Base-by-base conservation (phyloP, 352 stramenopile species). In the Pythium brachiatum region DNA sequence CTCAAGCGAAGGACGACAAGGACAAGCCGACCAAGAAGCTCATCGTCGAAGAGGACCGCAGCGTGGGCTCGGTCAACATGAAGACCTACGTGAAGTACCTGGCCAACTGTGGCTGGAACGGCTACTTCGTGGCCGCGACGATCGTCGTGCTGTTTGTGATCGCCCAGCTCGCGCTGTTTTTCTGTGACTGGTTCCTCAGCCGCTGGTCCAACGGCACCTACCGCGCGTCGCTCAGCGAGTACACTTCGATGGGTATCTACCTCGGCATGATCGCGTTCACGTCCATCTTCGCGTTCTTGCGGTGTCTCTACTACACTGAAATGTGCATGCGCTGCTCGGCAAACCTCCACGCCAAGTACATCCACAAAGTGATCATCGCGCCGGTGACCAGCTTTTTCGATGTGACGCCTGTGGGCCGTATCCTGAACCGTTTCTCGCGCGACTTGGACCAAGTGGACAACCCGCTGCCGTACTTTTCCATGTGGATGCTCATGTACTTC, bases 51-150 rank as follows among this genome's bases (percentile, higher is more conserved):
- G 73, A 83, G 54, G 77, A 86, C 41, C 75, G 75, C 2, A 64
- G 60, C 8, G 58, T 81, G 6, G 77, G 77, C 0, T 75, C 71
- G 0, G 73, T 86, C 9, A 66, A 61, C 26, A 39, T 69, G 55
- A 72, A 64, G 29, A 81, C 74, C 5, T 86, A 86, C 51, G 63
- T 79, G 39, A 73, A 81, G n/a, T 86, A 83, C 44, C 53, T 84
- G 12, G 68, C 68, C 36, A 63, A 69, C n/a, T 79, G 68, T 1
- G 78, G 75, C 25, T 83, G 72, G 72, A 80, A 80, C 47, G 78
- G 72, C 25, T 66, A 66, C 15, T 20, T 78, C 1, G 51, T 88
- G 2, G 63, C 34, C 0, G 46, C 36, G 1, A 61, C 60, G 0
- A 75, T 85, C 46, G 29, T 78, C 8, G 18, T 58, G 3, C 53